phyloP scores from a whole-genome alignment of 169 alveolate species.

The Miamiensis avidus region DNA sequence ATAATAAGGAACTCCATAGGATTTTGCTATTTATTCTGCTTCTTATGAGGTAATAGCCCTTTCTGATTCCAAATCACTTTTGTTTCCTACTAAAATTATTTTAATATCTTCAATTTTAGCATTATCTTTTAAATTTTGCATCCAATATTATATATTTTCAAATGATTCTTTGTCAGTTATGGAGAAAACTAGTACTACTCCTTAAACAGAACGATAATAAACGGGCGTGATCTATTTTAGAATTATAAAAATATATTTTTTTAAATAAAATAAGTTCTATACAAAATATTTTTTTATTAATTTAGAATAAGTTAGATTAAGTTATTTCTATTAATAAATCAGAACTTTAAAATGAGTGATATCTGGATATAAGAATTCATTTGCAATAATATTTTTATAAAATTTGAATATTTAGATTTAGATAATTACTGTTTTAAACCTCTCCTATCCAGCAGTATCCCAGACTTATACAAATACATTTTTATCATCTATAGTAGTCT shows the following conservation, averaged over 20 bases:
- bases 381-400: too few species aligned
- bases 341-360: too few species aligned
- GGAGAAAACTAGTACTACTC: slow-evolving; percentile 72
- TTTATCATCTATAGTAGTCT: background rate
- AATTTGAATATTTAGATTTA: too few species aligned
- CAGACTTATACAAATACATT: slow-evolving; percentile 10
- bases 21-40: slow-evolving; percentile 40
- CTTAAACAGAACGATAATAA: slow-evolving; percentile 43
- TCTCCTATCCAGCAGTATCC: slow-evolving; percentile 43
- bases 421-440: slow-evolving; percentile 32
- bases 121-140: slow-evolving; percentile 36
- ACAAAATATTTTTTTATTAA: too few species aligned
- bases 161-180: slow-evolving; percentile 53
- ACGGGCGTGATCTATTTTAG: slow-evolving; percentile 43
- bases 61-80: slow-evolving; percentile 53
- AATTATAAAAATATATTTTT: too few species aligned
- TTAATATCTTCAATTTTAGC: slow-evolving; percentile 1
- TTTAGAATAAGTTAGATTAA: too few species aligned
- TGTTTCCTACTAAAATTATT: slow-evolving; percentile 61
- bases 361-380: too few species aligned
- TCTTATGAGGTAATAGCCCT: slow-evolving; percentile 46
- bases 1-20: slow-evolving; percentile 26
- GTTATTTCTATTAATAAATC: too few species aligned
- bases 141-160: slow-evolving; percentile 61
- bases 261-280: too few species aligned